Evolutionary conservation across 2,329 filamentous ascomycete species (phyloP).

Genomic region (Xylariales sp.): DNA sequence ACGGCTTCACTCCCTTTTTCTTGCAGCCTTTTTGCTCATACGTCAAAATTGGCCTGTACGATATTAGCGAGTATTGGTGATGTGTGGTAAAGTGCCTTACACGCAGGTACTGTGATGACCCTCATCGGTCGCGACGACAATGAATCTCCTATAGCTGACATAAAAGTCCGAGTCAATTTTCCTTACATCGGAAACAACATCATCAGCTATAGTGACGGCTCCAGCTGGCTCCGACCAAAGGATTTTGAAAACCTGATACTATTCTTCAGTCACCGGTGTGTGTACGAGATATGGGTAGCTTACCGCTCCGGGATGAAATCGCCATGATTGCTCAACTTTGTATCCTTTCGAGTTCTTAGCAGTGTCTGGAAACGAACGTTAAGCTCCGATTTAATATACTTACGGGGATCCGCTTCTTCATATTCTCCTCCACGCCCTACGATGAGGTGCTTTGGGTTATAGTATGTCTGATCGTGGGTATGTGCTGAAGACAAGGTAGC

Average conservation of each 20-base stretch:
- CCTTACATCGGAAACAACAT: constrained; percentile 5
- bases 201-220: constrained; percentile 12
- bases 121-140: constrained; percentile 46
- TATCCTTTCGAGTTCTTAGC: neutral
- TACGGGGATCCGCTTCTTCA: too few species aligned
- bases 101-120: constrained; percentile 54
- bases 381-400: too few species aligned
- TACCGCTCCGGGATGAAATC: neutral
- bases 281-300: neutral
- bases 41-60: constrained; percentile 48
- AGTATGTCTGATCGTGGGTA: too few species aligned
- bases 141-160: constrained; percentile 48
- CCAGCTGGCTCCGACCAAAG: constrained; percentile 50
- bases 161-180: constrained; percentile 29
- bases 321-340: neutral
- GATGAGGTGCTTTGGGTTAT: too few species aligned
- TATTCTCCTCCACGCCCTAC: too few species aligned
- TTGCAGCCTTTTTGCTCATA: constrained; percentile 47
- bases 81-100: constrained; percentile 38
- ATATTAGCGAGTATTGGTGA: neutral
- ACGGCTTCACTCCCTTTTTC: constrained; percentile 48
- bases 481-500: too few species aligned
- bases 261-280: neutral
- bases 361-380: too few species aligned
- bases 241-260: constrained; percentile 20